A percentile compares a stretch with the other conserved stretches of the same genome.
phyloP scores from a whole-genome alignment of 2,329 filamentous ascomycete genomes.

The Paracoccidioides brasiliensis region DNA sequence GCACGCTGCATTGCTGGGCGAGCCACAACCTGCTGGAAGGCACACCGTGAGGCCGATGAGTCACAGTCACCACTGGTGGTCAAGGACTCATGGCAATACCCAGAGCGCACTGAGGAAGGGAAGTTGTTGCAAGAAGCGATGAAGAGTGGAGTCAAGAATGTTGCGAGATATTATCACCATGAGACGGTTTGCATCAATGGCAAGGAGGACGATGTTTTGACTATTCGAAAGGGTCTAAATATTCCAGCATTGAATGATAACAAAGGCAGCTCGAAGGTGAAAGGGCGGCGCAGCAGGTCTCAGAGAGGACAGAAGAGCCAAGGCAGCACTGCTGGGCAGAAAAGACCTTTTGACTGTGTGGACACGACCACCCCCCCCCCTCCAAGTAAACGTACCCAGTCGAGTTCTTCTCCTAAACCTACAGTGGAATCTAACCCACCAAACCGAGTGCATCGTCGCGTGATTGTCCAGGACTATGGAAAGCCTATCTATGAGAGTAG shows the following conservation, averaged over 20 bases:
- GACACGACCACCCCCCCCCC: background rate
- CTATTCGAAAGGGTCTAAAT: constrained; percentile 17
- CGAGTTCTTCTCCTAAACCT: background rate
- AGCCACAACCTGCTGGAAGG: constrained; percentile 35
- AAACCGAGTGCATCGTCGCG: no score
- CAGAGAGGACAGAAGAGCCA: no score
- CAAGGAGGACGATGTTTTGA: constrained; percentile 28
- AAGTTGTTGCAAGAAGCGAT: constrained; percentile 28
- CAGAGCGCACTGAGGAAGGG: constrained; percentile 32
- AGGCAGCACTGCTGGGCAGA: no score
- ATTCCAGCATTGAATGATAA: constrained; percentile 25
- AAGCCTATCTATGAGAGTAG: no score
- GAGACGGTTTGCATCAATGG: constrained; percentile 33
- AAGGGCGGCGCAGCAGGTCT: background rate
- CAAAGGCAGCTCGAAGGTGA: background rate
- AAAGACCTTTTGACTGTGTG: no score
- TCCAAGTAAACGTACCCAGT: background rate
- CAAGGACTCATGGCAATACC: constrained; percentile 36
- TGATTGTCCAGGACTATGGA: no score
- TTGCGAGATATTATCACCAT: constrained; percentile 19
- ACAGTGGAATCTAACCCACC: no score
- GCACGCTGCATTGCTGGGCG: constrained; percentile 24
- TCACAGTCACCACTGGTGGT: constrained; percentile 26
- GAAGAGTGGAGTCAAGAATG: constrained; percentile 18
- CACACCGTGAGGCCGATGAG: constrained; percentile 19